Evolutionary conservation across 2,329 filamentous ascomycete genomes (phyloP), one percentile per base, ranked within the genome.

Genomic region (Fusarium sp.): DNA sequence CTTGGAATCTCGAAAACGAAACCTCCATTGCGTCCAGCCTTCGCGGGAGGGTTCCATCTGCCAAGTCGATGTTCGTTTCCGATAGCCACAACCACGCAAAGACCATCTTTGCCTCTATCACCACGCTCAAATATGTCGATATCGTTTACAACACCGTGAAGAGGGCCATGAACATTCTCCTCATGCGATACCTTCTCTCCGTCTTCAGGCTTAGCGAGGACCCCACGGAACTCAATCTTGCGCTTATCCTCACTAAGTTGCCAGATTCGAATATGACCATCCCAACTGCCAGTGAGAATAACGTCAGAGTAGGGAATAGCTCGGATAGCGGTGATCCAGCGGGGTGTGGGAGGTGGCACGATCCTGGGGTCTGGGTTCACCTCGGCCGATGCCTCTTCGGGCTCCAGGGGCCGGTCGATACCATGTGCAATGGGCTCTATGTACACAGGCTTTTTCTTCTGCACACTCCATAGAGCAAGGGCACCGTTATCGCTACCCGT

Each of bases 401-500:
- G 88, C 6, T 87, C 85, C 58, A 95, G 84, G 6, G 92, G 86
- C 7, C 91, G 90, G 68, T 98, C 95, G 58, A 97, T 85, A 38
- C 96, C 96, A 82, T 99, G 96, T 8, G 96, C 95, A 36, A 94
- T 87, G 5, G 92, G 89, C 49, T 96, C 84, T 7, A 94, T 93
- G 82, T 92, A 93, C 15, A 99, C 87, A 2, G 96, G 93, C 83
- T 98, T 98, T 88, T 99, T 99, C 86, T 97, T 98, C 80, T 95
- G 90, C 28, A 95, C 87, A 69, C 91, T 94, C 96, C 96, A 98
- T 18, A 98, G 88, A 2, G 91, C 92, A 58, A 99, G 86, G 11
- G 92, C 90, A 60, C 96, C 96, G 77, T 96, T 98, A 83, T 99
- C 96, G 66, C 93, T 94, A 28, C 96, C 96, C 1, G 96, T 99